Conservation (phyloP, 768 basidiomycete genomes). For the Suillus subalutaceus region DNA sequence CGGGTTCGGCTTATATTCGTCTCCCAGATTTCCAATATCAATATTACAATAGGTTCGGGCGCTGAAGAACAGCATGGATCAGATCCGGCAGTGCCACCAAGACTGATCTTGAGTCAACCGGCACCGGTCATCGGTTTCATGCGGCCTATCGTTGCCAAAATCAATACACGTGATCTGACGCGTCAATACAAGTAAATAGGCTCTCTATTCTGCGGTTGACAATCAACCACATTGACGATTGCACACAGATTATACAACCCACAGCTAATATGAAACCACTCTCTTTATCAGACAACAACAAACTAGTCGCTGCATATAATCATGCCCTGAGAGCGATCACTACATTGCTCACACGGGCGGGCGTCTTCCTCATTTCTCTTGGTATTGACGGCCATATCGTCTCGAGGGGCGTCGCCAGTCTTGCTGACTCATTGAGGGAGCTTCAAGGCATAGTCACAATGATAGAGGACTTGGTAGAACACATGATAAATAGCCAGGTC, state of each 20-base stretch:
- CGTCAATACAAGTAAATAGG: slow-evolving; percentile 1
- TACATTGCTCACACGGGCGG: background rate
- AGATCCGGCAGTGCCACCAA: too few species aligned
- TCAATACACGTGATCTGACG: slow-evolving; percentile 7
- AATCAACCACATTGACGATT: background rate
- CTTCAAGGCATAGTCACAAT: background rate
- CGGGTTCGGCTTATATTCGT: background rate
- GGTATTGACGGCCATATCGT: background rate
- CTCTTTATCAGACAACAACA: background rate
- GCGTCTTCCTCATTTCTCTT: background rate
- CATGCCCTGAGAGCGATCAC: background rate
- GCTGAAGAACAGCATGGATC: background rate
- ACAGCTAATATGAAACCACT: background rate
- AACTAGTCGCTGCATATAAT: slow-evolving; percentile 1
- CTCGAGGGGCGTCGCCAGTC: background rate
- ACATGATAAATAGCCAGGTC: background rate
- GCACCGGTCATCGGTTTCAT: too few species aligned
- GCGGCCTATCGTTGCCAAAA: background rate
- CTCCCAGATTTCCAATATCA: too few species aligned
- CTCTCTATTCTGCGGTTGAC: background rate
- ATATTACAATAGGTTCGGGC: background rate
- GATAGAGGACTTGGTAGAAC: background rate
- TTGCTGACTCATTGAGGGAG: background rate
- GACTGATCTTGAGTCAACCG: too few species aligned
- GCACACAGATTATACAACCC: background rate